Base-by-base conservation (phyloP, 2,329 filamentous ascomycete species). In the Penicillium sumatraense region DNA sequence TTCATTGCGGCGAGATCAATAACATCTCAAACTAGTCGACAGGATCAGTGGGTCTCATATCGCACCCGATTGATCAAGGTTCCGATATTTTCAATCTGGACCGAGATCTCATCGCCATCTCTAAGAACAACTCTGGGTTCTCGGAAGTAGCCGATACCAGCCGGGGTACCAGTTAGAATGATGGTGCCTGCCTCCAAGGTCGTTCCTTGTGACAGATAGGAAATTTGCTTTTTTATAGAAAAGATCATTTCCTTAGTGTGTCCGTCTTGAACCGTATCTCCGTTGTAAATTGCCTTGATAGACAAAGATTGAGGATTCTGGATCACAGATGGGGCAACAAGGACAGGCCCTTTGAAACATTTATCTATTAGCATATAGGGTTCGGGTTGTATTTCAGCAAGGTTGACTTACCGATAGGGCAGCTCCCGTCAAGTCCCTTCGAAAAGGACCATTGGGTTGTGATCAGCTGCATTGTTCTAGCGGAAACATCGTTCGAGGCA, bases 171-270 rank as follows among this genome's bases (percentile, higher is more conserved):
- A 4, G 67, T 70, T 35, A 68, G 29, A 21, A 70, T 58, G 5
- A 70, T 50, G 1, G 64, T 68, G 0, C 66, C 66, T 0, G 62
- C 58, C 26, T 66, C 61, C 46, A 69, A 40, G 3, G 67, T 69
- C 0, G 66, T 70, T 8, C 67, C 67, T 51, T 76, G 74, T 31
- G 70, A 75, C 13, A 76, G 69, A 61, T 75, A 78, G 1, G 68
- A 66, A 0, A 80, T 72, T 10, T 76, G 59, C 35, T 71, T 68
- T 5, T 66, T 68, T 3, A 77, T 67, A 48, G 68, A 71, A 59
- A 79, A 80, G 20, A 68, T 67, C 63, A 68, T 64, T 59, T 80
- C 75, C 57, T 72, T 67, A 2, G 74, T 78, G 2, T 73, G 71
- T 21, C 67, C 68, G 44, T 71, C 69, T 64, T 82, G 80, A 45